Evolutionary conservation across 2,329 filamentous ascomycete species (phyloP), one percentile per base, ranked within the genome.

Genomic region (Karstenula rhodostoma): DNA sequence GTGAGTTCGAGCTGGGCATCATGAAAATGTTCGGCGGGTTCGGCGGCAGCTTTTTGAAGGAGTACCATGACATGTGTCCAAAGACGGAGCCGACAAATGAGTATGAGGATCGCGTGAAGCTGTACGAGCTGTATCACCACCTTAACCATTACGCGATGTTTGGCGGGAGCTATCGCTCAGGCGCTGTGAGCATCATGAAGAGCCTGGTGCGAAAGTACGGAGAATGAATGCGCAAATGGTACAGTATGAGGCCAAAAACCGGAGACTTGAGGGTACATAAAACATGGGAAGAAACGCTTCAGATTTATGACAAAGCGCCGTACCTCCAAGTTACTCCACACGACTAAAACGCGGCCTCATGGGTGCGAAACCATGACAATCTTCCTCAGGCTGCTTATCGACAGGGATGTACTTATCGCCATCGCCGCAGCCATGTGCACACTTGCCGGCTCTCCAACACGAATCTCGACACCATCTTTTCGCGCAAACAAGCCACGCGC

Each of bases 11-110:
- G 67, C 81, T 96, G 55, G 94, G 94, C 0, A 97, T 96, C 67
- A 97, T 97, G 93, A 87, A 86, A 54, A 96, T 97, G 93, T 98
- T 97, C 84, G 94, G 94, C 0, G 94, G 94, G 0, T 97, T 96
- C 77, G 88, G 88, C 0, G 70, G 77, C 0, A 77, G 73, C 0
- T 96, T 97, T 70, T 88, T 91, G 83, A 84, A 84, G 33, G 92
- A 95, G 73, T 98, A 97, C 75, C 87, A 91, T 74, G 76, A 81
- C 42, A 73, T 93, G 25, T 88, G 94, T 49, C 90, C 90, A 0
- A 96, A 90, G 80, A 89, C 90, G 9, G 91, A 96, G 74, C 94
- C 94, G 0, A 84, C 83, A 12, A 87, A 85, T 12, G 94, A 98
- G 81, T 97, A 92, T 82, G 88, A 90, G n/a, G 94, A 97, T 77